A percentile compares a stretch with the other conserved stretches of the same genome.
Evolutionary conservation across 305 asterid species (phyloP).

Genomic region (Ajuga reptans): DNA sequence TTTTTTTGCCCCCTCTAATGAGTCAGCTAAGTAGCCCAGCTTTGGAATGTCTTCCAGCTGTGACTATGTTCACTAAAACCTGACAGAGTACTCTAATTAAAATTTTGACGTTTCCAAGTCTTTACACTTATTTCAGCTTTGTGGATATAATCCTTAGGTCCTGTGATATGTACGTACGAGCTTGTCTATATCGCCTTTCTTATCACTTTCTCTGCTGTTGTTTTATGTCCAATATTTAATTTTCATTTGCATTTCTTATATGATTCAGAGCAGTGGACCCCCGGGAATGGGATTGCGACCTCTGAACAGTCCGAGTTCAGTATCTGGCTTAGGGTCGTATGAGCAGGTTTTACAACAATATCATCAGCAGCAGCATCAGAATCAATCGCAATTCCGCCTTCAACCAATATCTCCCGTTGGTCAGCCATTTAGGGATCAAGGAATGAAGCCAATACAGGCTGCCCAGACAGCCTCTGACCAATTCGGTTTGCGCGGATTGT

Average conservation of each 20-base stretch:
- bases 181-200: slow-evolving; percentile 9
- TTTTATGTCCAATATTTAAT: slow-evolving; percentile 6
- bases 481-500: slow-evolving; percentile 80
- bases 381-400: slow-evolving; percentile 73
- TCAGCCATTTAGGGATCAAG: slow-evolving; percentile 87
- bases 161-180: not conserved
- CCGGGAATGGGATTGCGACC: slow-evolving; percentile 76
- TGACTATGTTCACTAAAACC: slow-evolving; percentile 1
- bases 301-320: slow-evolving; percentile 60
- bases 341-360: slow-evolving; percentile 91
- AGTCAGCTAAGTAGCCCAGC: slow-evolving; percentile 11
- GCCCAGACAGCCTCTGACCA: slow-evolving; percentile 56
- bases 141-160: not conserved
- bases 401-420: slow-evolving; percentile 77
- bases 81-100: slow-evolving; percentile 5
- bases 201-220: slow-evolving; percentile 8
- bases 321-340: slow-evolving; percentile 72
- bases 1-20: not conserved
- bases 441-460: slow-evolving; percentile 60
- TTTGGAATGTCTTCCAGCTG: slow-evolving; percentile 5
- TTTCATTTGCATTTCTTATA: not conserved
- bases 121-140: slow-evolving; percentile 8
- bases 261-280: slow-evolving; percentile 67
- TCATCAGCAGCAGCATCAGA: slow-evolving; percentile 85
- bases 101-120: not conserved